Percentiles rank a stretch among this genome's conserved stretches.
Conservation (phyloP, 1,284 basidiomycete species). For the Abortiporus biennis region DNA sequence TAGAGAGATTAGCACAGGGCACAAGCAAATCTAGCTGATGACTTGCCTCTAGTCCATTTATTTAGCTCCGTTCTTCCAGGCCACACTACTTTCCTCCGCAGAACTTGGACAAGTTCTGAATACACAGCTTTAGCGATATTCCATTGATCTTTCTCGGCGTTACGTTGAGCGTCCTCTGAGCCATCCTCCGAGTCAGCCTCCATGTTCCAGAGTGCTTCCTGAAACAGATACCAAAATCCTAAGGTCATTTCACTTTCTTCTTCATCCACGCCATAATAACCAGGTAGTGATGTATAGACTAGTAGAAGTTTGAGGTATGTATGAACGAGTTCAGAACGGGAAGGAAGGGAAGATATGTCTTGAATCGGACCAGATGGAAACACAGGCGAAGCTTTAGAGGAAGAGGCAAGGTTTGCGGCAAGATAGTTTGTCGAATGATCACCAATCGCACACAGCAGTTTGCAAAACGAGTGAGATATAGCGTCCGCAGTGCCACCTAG, state of each 20-base stretch:
- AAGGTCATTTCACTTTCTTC: conserved; percentile 83
- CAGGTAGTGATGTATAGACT: conserved; percentile 71
- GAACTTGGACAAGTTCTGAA: conserved; percentile 63
- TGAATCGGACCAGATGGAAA: conserved; percentile 14
- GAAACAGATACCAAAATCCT: conserved; percentile 83
- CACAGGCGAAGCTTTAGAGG: conserved; percentile 17
- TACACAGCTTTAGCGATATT: conserved; percentile 73
- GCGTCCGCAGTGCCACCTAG: conserved; percentile 44
- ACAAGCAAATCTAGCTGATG: background rate
- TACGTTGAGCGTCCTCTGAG: conserved; percentile 25
- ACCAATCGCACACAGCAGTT: conserved; percentile 73
- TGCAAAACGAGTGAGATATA: conserved; percentile 64
- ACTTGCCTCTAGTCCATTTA: conserved; percentile 66
- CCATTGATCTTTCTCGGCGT: conserved; percentile 38
- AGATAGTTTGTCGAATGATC: conserved; percentile 85
- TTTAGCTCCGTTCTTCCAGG: conserved; percentile 38
- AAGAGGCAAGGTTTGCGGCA: conserved; percentile 57
- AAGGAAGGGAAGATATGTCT: conserved; percentile 20
- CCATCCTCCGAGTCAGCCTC: conserved; percentile 47
- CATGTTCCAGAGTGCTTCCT: conserved; percentile 79
- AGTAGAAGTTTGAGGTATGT: conserved; percentile 66
- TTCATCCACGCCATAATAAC: conserved; percentile 76
- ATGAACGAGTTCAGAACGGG: conserved; percentile 54
- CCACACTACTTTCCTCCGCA: conserved; percentile 73
- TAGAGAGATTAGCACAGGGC: background rate